A percentile compares a stretch with the other conserved stretches of the same genome.
phyloP scores from a whole-genome alignment of 2,329 filamentous ascomycete species.

The Aphanoascus verrucosus region DNA sequence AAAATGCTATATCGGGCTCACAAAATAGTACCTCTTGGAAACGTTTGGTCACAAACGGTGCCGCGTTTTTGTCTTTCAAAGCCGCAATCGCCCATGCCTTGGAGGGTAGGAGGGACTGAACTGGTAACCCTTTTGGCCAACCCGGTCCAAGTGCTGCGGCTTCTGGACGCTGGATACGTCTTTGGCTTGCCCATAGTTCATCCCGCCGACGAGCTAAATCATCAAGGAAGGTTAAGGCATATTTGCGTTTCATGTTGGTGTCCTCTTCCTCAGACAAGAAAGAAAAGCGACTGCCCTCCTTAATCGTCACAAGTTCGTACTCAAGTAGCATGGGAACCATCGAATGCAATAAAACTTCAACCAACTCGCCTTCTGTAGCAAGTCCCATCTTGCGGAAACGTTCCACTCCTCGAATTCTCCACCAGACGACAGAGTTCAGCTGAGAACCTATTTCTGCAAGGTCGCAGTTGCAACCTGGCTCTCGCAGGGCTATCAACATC shows the following conservation, averaged over 20 bases:
- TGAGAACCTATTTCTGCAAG: neutral
- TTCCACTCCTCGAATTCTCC: conserved; percentile 4
- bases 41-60: conserved; percentile 12
- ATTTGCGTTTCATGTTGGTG: neutral
- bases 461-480: conserved; percentile 4
- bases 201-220: conserved; percentile 13
- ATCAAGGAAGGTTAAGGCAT: conserved; percentile 13
- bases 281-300: conserved; percentile 9
- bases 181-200: conserved; percentile 13
- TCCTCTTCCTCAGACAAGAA: conserved; percentile 5
- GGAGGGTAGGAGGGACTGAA: conserved; percentile 12
- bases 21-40: conserved; percentile 12
- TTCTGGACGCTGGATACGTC: conserved; percentile 8
- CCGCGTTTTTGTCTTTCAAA: neutral
- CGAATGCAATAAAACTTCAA: conserved; percentile 13
- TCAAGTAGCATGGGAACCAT: conserved; percentile 12
- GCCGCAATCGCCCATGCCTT: conserved; percentile 9
- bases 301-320: conserved; percentile 11
- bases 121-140: conserved; percentile 15
- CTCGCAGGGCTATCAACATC: neutral
- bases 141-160: conserved; percentile 2
- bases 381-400: conserved; percentile 8
- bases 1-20: neutral
- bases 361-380: conserved; percentile 13
- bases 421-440: neutral